phyloP scores from a whole-genome alignment of 2,329 filamentous ascomycete genomes.

The Coleophoma cylindrospora region DNA sequence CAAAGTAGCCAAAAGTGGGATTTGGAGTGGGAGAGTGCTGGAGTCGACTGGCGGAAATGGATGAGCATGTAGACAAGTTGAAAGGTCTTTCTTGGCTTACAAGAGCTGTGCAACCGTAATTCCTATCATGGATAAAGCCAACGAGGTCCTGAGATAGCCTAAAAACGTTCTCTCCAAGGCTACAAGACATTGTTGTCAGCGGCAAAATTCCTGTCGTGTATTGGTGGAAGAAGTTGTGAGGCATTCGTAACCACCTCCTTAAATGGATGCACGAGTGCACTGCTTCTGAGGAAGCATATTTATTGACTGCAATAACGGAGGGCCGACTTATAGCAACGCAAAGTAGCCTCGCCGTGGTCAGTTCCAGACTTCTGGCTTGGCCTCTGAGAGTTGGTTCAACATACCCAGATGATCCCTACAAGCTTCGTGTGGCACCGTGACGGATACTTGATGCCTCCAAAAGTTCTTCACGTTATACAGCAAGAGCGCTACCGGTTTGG shows the following conservation, averaged over 20 bases:
- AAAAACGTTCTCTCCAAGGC: conserved; percentile 73
- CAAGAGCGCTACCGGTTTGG: conserved; percentile 12
- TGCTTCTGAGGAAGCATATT: too few species aligned
- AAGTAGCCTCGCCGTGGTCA: not conserved
- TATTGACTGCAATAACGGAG: not conserved
- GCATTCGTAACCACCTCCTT: too few species aligned
- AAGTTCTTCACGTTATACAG: conserved; percentile 27
- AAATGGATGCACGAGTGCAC: too few species aligned
- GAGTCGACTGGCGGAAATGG: conserved; percentile 36
- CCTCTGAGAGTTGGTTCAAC: conserved; percentile 13
- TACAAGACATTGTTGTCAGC: conserved; percentile 26
- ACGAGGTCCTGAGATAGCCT: conserved; percentile 65
- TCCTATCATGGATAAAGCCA: conserved; percentile 63
- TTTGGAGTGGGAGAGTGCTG: conserved; percentile 28
- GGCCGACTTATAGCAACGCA: not conserved
- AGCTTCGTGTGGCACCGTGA: conserved; percentile 42
- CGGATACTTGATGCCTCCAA: conserved; percentile 43
- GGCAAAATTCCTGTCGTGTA: not conserved
- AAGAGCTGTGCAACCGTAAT: conserved; percentile 65
- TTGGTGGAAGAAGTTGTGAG: not conserved
- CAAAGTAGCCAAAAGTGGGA: conserved; percentile 48
- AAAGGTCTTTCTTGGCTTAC: conserved; percentile 9
- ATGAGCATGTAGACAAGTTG: conserved; percentile 4
- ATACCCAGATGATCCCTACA: conserved; percentile 53
- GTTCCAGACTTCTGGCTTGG: conserved; percentile 7